Evolutionary conservation across 2,329 filamentous ascomycete genomes (phyloP).

Genomic region (Colletotrichum orchidophilum): DNA sequence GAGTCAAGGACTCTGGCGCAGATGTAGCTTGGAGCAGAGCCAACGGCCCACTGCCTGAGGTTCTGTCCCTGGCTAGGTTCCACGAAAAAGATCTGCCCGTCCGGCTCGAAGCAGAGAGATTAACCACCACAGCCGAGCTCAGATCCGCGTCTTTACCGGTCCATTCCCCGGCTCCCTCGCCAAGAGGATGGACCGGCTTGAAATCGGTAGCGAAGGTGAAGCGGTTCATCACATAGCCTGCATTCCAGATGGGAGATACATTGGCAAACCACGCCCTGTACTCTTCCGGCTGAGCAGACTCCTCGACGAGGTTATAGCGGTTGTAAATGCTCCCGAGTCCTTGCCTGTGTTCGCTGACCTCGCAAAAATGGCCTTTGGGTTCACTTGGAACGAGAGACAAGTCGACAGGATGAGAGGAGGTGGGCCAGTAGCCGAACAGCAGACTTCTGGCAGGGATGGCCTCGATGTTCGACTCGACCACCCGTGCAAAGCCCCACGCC

Average conservation of each 20-base stretch:
- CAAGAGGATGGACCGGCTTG: constrained; percentile 34
- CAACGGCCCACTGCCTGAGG: constrained; percentile 31
- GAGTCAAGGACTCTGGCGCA: constrained; percentile 18
- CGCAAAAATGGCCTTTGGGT: constrained; percentile 45
- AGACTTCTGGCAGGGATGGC: constrained; percentile 44
- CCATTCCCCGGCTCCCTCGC: constrained; percentile 38
- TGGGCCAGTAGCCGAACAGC: constrained; percentile 56
- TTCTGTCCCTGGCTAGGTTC: constrained; percentile 36
- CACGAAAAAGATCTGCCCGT: constrained; percentile 41
- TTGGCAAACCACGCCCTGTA: constrained; percentile 28
- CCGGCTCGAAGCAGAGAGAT: constrained; percentile 42
- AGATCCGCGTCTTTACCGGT: constrained; percentile 43
- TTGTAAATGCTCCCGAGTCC: constrained; percentile 51
- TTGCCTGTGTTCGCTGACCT: constrained; percentile 45
- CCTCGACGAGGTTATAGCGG: constrained; percentile 44
- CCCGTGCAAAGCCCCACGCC: constrained; percentile 57
- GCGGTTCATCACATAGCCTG: constrained; percentile 43
- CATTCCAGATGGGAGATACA: constrained; percentile 37
- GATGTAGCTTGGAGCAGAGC: constrained; percentile 42
- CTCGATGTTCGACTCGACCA: constrained; percentile 50
- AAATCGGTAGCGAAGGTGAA: constrained; percentile 44
- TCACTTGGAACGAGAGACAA: constrained; percentile 44
- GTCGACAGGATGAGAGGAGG: constrained; percentile 47
- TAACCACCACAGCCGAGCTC: constrained; percentile 43
- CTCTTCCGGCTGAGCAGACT: constrained; percentile 15